These are phyloP conservation scores for Venturia asperata DNA, from an alignment of 2,329 filamentous ascomycete species.

Conservation along the genomic window DNA sequence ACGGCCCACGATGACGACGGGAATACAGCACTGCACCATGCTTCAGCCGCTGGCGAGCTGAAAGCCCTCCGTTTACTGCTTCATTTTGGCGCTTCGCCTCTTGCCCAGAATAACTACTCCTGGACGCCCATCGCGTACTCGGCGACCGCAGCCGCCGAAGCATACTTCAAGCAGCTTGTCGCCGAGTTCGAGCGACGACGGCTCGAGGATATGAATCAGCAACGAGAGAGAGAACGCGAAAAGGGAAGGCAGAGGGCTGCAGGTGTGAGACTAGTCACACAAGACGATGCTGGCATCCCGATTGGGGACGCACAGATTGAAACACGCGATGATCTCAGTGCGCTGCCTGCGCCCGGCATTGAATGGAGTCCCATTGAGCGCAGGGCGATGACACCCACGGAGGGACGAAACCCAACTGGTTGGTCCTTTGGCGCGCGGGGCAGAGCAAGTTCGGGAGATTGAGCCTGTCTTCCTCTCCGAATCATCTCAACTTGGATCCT, in stretches of 20 bases:
- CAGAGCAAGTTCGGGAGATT: conserved; percentile 33
- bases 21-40: conserved; percentile 85
- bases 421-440: conserved; percentile 22
- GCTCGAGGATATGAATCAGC: conserved; percentile 34
- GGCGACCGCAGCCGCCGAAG: conserved; percentile 73
- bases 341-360: conserved; percentile 30
- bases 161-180: conserved; percentile 73
- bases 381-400: conserved; percentile 35
- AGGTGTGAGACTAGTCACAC: conserved; percentile 33
- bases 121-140: conserved; percentile 83
- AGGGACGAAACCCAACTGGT: conserved; percentile 29
- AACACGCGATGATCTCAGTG: conserved; percentile 30
- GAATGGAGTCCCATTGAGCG: conserved; percentile 36
- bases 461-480: not conserved
- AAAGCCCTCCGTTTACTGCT: conserved; percentile 70
- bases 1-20: conserved; percentile 55
- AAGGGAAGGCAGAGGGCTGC: conserved; percentile 24
- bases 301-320: conserved; percentile 23
- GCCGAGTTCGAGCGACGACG: conserved; percentile 61
- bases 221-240: conserved; percentile 29
- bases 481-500: not conserved
- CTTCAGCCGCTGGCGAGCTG: conserved; percentile 72
- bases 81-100: conserved; percentile 68
- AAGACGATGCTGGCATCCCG: conserved; percentile 25
- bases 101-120: conserved; percentile 64